Evolutionary conservation across 176 grass and related monocot genomes (phyloP), one percentile per base, ranked within the genome.

Genomic region (Microstegium vimineum): DNA sequence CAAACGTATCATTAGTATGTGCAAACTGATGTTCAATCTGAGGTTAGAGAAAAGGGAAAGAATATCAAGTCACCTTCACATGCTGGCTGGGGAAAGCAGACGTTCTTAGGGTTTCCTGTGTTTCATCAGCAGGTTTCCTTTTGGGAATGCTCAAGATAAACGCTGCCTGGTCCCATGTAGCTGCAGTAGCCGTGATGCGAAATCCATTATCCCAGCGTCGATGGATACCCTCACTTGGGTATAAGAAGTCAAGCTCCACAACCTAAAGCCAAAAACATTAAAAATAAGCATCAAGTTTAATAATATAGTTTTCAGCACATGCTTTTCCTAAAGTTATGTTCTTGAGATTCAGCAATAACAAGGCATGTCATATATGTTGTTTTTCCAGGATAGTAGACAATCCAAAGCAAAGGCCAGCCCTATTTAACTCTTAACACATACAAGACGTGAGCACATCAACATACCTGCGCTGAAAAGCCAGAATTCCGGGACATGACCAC

Each of bases 181-280:
- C 92, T 59, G 94, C 92, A 57, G 81, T 92, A 4, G 94, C 88
- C 43, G 94, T 97, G 69, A 97, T 97, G 38, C 92, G 94, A 45
- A 85, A 94, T 46, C 92, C 90, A 73, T 74, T 83, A 60, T 97
- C 94, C 94, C 94, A 97, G 69, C 94, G 93, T 42, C 83, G 88
- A 76, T 97, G 92, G 80, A 94, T 94, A 70, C 94, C 94, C 78
- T 97, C 94, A 74, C 92, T 94, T 73, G 94, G 92, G 76, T 97
- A 97, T 78, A 97, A 92, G 75, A 97, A 97, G 74, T 97, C 94
- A 91, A 97, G 86, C 75, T 97, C 94, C 77, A 97, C 94, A 81
- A 97, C 94, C 94, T 97, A 76, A 37, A 72, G 16, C 54, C 38
- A 25, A 71, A 61, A 74, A 82, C 59, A 16, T 67, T 41, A 49